Base-by-base conservation (phyloP, 805 yeast genomes). In the Metschnikowia noctiluminum region DNA sequence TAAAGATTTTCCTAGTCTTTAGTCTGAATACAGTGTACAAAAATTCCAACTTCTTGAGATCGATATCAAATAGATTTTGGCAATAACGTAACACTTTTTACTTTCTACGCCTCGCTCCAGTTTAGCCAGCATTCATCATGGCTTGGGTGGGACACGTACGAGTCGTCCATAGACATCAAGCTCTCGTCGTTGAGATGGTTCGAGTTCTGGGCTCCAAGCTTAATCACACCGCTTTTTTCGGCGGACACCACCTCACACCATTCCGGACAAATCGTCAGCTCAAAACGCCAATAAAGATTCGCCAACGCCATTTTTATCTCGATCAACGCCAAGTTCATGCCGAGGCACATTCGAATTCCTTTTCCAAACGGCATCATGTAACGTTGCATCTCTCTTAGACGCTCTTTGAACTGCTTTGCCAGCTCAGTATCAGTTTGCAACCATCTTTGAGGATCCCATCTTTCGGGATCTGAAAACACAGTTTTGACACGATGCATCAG, bases 301-400 rank as follows among this genome's bases (percentile, higher is more conserved):
- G 82, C 79, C 26, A 81, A 57, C 14, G 77, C 74, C 39, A 82
- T 58, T 60, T 84, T 85, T 71, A 85, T 82, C 60, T 84, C 90
- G 38, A 79, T 77, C 15, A 77, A 62, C 0, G 90, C 90, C 34
- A 85, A 60, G 59, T 85, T 74, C 81, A 81, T 75, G 1, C 92
- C 91, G 46, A 84, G 66, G 57, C 92, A 85, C 89, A 83, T 84
- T 53, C 89, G 68, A 15, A 81, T 71, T 2, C 91, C 92, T 31
- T 81, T 77, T 1, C 91, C 90, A 68, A 85, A 85, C 0, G 86
- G 82, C 75, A 84, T 76, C 73, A 84, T 77, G 56, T 71, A 71
- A 46, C 68, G 74, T 48, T 73, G 71, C 80, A 82, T 84, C 7
- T 44, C 45, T 43, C 65, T 71, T 26, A 76, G 56, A 34, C 84